Evolutionary conservation across 805 yeast species (phyloP).

Genomic region (Pichia nanzhaoensis): DNA sequence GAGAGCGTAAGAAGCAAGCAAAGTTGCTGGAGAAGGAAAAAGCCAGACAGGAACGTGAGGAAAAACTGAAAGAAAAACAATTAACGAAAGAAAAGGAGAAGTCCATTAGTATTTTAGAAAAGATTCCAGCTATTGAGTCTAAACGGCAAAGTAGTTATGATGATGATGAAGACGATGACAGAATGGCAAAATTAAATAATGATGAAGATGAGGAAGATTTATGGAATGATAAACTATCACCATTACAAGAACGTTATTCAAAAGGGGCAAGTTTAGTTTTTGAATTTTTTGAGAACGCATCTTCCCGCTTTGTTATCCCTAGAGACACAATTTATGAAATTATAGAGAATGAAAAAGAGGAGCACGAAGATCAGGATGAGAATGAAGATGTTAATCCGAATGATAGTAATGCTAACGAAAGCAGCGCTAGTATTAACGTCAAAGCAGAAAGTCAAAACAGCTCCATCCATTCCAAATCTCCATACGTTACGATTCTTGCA

Average conservation of each 20-base stretch:
- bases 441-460: constrained; percentile 13
- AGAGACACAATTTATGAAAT: constrained; percentile 70
- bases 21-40: constrained; percentile 22
- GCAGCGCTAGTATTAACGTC: constrained; percentile 14
- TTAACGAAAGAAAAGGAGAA: constrained; percentile 8
- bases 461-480: constrained; percentile 10
- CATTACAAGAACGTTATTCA: constrained; percentile 68
- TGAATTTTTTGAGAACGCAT: constrained; percentile 77
- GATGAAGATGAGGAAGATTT: constrained; percentile 17
- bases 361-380: constrained; percentile 3
- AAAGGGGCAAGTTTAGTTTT: constrained; percentile 68
- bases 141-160: constrained; percentile 11
- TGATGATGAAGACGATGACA: constrained; percentile 10
- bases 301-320: constrained; percentile 69
- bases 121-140: constrained; percentile 1
- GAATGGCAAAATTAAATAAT: constrained; percentile 14
- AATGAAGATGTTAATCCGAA: constrained; percentile 17
- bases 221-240: constrained; percentile 57
- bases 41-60: constrained; percentile 18
- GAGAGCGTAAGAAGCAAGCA: constrained; percentile 19
- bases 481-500: constrained; percentile 36
- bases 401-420: constrained; percentile 8
- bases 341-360: constrained; percentile 23
- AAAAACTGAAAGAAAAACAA: constrained; percentile 16
- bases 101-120: not conserved